A percentile compares a stretch with the other conserved stretches of the same genome.
Evolutionary conservation across 2,329 filamentous ascomycete genomes (phyloP).

Genomic region (Aspergillus brunneoviolaceus): DNA sequence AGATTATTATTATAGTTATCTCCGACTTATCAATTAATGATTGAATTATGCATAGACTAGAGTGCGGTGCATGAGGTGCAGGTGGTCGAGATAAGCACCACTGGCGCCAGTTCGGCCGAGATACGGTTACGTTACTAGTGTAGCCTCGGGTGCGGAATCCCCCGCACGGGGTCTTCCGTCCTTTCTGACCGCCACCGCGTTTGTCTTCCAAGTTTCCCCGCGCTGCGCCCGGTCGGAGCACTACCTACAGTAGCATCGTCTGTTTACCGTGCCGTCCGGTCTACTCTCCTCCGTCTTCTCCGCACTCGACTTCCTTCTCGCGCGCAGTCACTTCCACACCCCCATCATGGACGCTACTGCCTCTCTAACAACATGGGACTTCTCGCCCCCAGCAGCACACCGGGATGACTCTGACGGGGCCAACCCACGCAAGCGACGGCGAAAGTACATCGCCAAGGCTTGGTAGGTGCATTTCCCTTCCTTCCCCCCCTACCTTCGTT

Average conservation of each 20-base stretch:
- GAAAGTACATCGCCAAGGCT: conserved; percentile 64
- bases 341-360: not conserved
- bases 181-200: not conserved
- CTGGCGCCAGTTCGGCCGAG: not conserved
- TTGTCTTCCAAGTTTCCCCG: too few relatives aligned
- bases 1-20: too few relatives aligned
- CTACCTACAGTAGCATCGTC: not conserved
- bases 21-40: too few relatives aligned
- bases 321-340: not conserved
- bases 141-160: conserved; percentile 14
- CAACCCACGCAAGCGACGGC: conserved; percentile 55
- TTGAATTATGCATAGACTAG: too few relatives aligned
- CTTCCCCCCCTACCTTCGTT: not conserved
- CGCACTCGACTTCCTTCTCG: not conserved
- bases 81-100: not conserved
- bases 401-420: conserved; percentile 1
- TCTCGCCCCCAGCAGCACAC: conserved; percentile 2
- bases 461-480: conserved; percentile 47
- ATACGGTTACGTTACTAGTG: not conserved
- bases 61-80: too few relatives aligned
- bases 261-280: not conserved
- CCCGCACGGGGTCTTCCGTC: conserved; percentile 13
- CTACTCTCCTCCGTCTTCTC: not conserved
- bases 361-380: conserved; percentile 5
- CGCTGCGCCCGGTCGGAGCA: not conserved